These are phyloP conservation scores for Leishmania turanica DNA, from an alignment of 208 protist genomes.

Conservation along the genomic window DNA sequence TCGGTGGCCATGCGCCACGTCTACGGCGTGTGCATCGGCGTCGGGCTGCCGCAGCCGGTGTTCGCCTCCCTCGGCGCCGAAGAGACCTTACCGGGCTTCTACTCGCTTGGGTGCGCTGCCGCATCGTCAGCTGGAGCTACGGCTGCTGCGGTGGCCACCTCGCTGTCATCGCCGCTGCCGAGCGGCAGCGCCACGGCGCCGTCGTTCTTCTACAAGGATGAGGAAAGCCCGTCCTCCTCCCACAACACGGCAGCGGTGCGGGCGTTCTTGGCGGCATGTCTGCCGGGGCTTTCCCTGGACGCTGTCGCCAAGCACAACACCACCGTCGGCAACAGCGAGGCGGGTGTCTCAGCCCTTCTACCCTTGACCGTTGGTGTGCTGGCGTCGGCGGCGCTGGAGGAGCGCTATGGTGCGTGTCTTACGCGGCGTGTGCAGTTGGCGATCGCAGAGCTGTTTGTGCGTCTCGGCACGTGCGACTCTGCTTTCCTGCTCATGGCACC, in stretches of 20 bases:
- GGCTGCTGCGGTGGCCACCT: background rate
- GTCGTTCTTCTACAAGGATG: constrained; percentile 25
- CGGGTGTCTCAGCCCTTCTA: background rate
- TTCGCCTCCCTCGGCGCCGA: constrained; percentile 19
- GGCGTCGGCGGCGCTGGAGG: constrained; percentile 35
- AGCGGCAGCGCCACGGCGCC: background rate
- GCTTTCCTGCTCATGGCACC: constrained; percentile 25
- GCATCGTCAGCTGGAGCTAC: background rate
- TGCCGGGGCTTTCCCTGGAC: constrained; percentile 23
- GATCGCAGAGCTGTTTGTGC: constrained; percentile 63
- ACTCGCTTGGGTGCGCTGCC: constrained; percentile 26
- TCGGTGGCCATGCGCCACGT: constrained; percentile 60
- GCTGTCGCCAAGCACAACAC: constrained; percentile 1
- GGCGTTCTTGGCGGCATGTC: constrained; percentile 28
- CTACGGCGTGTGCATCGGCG: constrained; percentile 56
- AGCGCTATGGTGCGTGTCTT: constrained; percentile 52
- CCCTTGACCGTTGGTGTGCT: constrained; percentile 30
- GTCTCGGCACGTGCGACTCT: constrained; percentile 48
- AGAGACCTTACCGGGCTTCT: constrained; percentile 20
- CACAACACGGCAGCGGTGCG: constrained; percentile 33
- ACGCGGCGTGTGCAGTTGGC: constrained; percentile 56
- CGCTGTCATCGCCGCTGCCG: background rate
- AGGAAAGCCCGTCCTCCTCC: constrained; percentile 22
- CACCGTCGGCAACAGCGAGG: constrained; percentile 3
- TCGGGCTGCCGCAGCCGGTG: constrained; percentile 42